These are phyloP conservation scores for Dendrobium catenatum DNA, from an alignment of 106 monocot species.

Conservation along the genomic window DNA sequence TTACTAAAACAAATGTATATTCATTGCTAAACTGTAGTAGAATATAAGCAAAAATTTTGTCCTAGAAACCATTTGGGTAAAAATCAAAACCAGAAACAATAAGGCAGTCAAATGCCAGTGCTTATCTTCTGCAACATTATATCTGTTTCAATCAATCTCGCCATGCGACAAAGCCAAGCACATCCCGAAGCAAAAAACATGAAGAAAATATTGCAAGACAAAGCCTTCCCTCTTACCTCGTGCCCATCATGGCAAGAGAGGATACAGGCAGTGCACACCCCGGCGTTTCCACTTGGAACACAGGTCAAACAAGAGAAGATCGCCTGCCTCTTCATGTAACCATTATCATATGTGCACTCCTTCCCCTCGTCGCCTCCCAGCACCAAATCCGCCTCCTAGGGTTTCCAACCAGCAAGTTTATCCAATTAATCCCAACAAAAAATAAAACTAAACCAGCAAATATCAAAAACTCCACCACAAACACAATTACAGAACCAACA, in stretches of 20 bases:
- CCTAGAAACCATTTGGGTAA: background rate
- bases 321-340: slow-evolving; percentile 96
- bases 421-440: background rate
- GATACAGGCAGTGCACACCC: slow-evolving; percentile 94
- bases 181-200: background rate
- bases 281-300: slow-evolving; percentile 68
- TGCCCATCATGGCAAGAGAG: slow-evolving; percentile 93
- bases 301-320: slow-evolving; percentile 96
- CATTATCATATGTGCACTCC: slow-evolving; percentile 79
- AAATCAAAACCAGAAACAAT: background rate
- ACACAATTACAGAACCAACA: background rate
- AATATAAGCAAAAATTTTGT: background rate
- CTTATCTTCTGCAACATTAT: background rate
- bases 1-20: background rate
- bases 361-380: slow-evolving; percentile 95
- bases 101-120: background rate
- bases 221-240: slow-evolving; percentile 39
- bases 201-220: background rate
- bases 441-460: background rate
- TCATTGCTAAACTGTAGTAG: background rate
- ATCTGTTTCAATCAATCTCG: background rate
- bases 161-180: background rate
- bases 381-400: slow-evolving; percentile 92
- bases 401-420: slow-evolving; percentile 18
- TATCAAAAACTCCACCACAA: background rate